Evolutionary conservation across 2,329 filamentous ascomycete species (phyloP).

Genomic region (Pestalotiopsis sp.): DNA sequence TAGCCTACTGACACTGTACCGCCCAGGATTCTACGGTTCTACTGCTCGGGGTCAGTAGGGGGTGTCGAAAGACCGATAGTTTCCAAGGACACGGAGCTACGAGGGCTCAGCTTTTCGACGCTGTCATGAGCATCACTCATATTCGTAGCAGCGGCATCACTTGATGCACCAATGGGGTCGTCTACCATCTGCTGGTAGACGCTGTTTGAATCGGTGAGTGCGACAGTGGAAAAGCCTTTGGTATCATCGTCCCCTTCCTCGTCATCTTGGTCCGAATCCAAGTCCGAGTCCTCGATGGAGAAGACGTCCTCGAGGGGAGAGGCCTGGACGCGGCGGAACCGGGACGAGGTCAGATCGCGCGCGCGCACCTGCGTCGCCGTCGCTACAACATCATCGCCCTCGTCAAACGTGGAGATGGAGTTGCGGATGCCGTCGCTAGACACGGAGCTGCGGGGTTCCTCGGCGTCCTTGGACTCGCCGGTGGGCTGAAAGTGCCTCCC

Average conservation of each 20-base stretch:
- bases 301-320: background rate
- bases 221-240: background rate
- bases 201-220: background rate
- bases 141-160: too few species aligned
- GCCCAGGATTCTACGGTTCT: too few species aligned
- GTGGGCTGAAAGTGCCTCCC: background rate
- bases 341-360: background rate
- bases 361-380: background rate
- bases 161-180: too few species aligned
- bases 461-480: background rate
- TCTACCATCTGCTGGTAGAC: background rate
- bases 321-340: background rate
- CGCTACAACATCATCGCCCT: background rate
- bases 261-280: background rate
- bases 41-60: too few species aligned
- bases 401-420: background rate
- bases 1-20: too few species aligned
- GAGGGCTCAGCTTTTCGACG: too few species aligned
- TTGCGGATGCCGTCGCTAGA: background rate
- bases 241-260: background rate
- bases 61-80: too few species aligned
- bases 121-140: too few species aligned
- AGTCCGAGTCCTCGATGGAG: background rate
- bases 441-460: background rate
- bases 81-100: too few species aligned